Conservation (phyloP, 2,329 filamentous ascomycete species). For the Xylariomycetidae sp. region DNA sequence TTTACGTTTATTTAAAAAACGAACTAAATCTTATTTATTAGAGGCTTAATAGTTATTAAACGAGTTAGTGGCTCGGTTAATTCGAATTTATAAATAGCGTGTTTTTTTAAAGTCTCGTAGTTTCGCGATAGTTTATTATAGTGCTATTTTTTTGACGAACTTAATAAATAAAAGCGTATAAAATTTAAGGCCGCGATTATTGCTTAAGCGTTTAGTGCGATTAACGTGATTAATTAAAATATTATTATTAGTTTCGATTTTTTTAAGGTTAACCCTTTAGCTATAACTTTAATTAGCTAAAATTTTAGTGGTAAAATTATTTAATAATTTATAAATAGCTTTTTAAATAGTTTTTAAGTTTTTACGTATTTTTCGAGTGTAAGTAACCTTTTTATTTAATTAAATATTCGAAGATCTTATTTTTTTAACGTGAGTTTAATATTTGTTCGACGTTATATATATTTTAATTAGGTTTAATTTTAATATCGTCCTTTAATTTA, state of each 20-base stretch:
- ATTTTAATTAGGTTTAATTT: too few species aligned
- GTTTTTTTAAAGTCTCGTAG: too few species aligned
- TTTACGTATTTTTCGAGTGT: conserved; percentile 1
- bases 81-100: too few species aligned
- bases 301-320: neutral
- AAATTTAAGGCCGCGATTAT: conserved; percentile 7
- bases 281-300: neutral
- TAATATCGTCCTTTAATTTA: too few species aligned
- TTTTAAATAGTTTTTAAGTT: conserved; percentile 3
- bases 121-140: neutral
- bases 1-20: conserved; percentile 3
- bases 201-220: conserved; percentile 1
- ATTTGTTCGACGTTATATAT: conserved; percentile 2
- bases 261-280: neutral
- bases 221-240: neutral
- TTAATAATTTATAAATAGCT: conserved; percentile 1
- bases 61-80: too few species aligned
- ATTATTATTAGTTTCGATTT: neutral
- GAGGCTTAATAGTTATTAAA: too few species aligned
- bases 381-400: conserved; percentile 1
- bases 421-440: conserved; percentile 1
- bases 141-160: conserved; percentile 1
- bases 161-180: conserved; percentile 1
- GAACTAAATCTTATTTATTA: conserved; percentile 1
- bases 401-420: conserved; percentile 1